phyloP scores from a whole-genome alignment of 2,329 filamentous ascomycete genomes.

The Fusarium longipes region DNA sequence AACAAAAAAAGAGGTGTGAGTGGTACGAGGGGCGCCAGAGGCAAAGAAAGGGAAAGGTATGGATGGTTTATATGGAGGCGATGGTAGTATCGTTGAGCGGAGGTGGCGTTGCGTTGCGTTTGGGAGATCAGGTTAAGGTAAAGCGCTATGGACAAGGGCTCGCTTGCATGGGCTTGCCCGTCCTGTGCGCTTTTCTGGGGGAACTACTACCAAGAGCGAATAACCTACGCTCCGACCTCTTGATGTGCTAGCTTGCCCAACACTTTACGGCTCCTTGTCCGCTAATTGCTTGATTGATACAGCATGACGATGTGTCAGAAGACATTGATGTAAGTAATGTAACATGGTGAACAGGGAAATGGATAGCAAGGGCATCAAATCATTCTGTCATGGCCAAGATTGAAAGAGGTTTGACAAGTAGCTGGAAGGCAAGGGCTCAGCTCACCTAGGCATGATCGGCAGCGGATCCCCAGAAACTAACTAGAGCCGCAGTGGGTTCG shows the following conservation, averaged over 20 bases:
- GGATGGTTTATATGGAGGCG: slow-evolving; percentile 29
- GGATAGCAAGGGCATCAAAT: slow-evolving; percentile 5
- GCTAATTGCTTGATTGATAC: background rate
- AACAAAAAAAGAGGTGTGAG: slow-evolving; percentile 20
- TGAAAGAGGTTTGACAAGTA: slow-evolving; percentile 12
- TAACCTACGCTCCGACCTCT: slow-evolving; percentile 13
- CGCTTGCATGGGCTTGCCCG: slow-evolving; percentile 1
- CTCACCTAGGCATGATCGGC: slow-evolving; percentile 45
- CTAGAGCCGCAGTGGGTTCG: slow-evolving; percentile 30
- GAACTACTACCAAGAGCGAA: background rate
- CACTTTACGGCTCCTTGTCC: slow-evolving; percentile 28
- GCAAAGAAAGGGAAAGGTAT: slow-evolving; percentile 8
- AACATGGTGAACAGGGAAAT: slow-evolving; percentile 30
- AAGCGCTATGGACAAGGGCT: slow-evolving; percentile 35
- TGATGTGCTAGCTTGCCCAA: slow-evolving; percentile 15
- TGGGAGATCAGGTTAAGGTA: slow-evolving; percentile 38
- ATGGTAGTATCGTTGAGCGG: slow-evolving; percentile 41
- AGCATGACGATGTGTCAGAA: background rate
- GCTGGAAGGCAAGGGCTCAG: slow-evolving; percentile 34
- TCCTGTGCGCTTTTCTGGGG: slow-evolving; percentile 1
- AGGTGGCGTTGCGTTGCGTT: slow-evolving; percentile 40
- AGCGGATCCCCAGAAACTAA: slow-evolving; percentile 32
- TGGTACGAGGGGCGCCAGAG: slow-evolving; percentile 27
- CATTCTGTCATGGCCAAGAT: slow-evolving; percentile 27
- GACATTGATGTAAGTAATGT: too few species aligned